phyloP scores from a whole-genome alignment of 257 asterid species.

The Linaria vulgaris region DNA sequence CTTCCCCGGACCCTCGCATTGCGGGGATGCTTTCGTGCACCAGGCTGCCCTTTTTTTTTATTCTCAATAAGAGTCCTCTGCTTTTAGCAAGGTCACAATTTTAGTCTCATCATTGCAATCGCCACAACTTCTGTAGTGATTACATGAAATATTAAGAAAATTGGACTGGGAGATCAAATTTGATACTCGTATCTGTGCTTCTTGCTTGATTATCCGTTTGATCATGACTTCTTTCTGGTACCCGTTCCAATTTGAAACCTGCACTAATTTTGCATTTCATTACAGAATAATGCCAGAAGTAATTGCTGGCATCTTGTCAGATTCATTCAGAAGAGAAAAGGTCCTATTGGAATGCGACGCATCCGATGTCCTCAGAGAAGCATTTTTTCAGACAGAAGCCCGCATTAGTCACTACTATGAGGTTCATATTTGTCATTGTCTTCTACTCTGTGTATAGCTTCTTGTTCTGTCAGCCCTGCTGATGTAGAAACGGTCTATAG shows the following conservation, averaged over 20 bases:
- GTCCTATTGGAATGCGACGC: constrained; percentile 68
- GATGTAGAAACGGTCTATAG: constrained; percentile 16
- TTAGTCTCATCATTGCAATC: background rate
- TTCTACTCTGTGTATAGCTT: constrained; percentile 19
- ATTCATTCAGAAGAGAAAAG: constrained; percentile 66
- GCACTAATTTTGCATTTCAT: constrained; percentile 28
- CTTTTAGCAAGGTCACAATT: constrained; percentile 11
- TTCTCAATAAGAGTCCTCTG: background rate
- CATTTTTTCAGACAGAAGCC: constrained; percentile 86
- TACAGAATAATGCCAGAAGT: constrained; percentile 88
- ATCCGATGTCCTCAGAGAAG: constrained; percentile 92
- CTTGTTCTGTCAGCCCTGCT: background rate
- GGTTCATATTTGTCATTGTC: constrained; percentile 47
- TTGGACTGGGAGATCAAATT: constrained; percentile 5
- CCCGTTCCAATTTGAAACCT: constrained; percentile 19
- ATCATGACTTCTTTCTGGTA: constrained; percentile 12
- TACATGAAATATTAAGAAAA: constrained; percentile 16
- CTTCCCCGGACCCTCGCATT: too few relatives aligned
- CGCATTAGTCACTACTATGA: constrained; percentile 77
- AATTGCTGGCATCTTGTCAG: constrained; percentile 75
- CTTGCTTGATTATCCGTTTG: background rate
- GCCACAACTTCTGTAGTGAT: background rate
- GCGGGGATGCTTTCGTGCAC: too few relatives aligned
- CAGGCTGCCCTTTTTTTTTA: too few relatives aligned
- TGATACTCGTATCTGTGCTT: background rate